A percentile compares a stretch with the other conserved stretches of the same genome.
Evolutionary conservation across 2,329 filamentous ascomycete genomes (phyloP).

Genomic region (Coniochaeta sp.): DNA sequence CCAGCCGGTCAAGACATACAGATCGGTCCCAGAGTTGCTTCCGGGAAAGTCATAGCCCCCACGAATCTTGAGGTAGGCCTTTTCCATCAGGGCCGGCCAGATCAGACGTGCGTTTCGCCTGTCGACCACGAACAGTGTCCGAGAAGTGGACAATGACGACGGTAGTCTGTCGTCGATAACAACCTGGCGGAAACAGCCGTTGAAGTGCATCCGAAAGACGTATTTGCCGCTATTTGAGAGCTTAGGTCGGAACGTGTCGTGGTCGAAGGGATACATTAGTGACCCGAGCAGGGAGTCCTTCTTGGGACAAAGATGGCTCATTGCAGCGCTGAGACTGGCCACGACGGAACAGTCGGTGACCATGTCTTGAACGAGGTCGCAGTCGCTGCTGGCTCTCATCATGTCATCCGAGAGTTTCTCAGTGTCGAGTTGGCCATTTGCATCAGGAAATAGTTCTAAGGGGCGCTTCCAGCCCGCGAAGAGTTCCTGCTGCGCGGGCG

Average conservation of each 20-base stretch:
- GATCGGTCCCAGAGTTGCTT: constrained; percentile 91
- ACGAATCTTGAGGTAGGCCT: constrained; percentile 90
- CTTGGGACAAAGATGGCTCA: constrained; percentile 61
- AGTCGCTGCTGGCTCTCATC: constrained; percentile 37
- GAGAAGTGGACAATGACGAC: constrained; percentile 56
- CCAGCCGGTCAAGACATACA: constrained; percentile 92
- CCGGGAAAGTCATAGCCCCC: constrained; percentile 97
- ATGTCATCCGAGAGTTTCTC: constrained; percentile 9
- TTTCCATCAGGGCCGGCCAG: constrained; percentile 91
- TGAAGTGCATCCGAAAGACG: constrained; percentile 87
- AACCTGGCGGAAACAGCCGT: constrained; percentile 83
- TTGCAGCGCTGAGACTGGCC: constrained; percentile 81
- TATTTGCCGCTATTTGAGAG: constrained; percentile 81
- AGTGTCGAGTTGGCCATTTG: neutral
- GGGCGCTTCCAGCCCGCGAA: constrained; percentile 82
- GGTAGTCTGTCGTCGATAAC: constrained; percentile 85
- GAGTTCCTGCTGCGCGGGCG: constrained; percentile 63
- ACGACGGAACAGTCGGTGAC: constrained; percentile 97
- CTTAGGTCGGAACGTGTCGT: constrained; percentile 44
- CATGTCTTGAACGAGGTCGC: constrained; percentile 90
- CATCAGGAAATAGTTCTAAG: constrained; percentile 50
- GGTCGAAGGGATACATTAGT: constrained; percentile 69
- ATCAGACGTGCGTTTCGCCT: constrained; percentile 71
- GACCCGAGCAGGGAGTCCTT: constrained; percentile 62
- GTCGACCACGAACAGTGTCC: constrained; percentile 81